These are phyloP conservation scores for Spathaspora girioi DNA, from an alignment of 805 yeast genomes.

Conservation along the genomic window DNA sequence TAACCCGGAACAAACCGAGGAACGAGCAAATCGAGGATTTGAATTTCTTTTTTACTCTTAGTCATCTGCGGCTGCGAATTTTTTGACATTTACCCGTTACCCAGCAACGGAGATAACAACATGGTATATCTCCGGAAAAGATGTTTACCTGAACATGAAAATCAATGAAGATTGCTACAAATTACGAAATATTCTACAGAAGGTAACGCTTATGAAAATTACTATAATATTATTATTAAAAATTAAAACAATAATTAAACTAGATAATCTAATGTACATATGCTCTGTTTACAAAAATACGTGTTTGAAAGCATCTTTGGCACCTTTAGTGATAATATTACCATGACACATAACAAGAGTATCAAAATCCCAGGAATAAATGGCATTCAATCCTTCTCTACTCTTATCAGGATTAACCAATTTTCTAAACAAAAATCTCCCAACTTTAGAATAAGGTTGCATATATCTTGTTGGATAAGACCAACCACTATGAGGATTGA, in stretches of 20 bases:
- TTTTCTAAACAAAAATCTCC: conserved; percentile 24
- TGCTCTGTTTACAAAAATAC: conserved; percentile 9
- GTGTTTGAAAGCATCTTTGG: conserved; percentile 22
- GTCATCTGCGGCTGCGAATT: neutral
- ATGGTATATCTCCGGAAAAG: neutral
- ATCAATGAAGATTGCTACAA: too few relatives aligned
- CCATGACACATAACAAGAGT: conserved; percentile 61
- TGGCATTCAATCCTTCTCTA: conserved; percentile 20
- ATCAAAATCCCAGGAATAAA: conserved; percentile 43
- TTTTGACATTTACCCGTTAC: neutral
- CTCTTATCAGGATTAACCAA: conserved; percentile 15
- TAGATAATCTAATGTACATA: neutral
- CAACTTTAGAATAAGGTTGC: conserved; percentile 39
- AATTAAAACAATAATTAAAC: neutral
- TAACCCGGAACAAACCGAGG: neutral
- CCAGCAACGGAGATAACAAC: neutral
- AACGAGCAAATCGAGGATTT: neutral
- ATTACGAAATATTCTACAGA: too few relatives aligned
- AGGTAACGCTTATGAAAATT: neutral
- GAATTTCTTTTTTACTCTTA: neutral
- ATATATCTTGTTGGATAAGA: conserved; percentile 36
- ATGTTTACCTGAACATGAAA: too few relatives aligned
- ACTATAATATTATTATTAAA: neutral
- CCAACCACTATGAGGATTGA: conserved; percentile 44
- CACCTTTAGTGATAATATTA: conserved; percentile 43